Conservation (phyloP, 2,329 filamentous ascomycete genomes). For the Calonectria hawksworthii region DNA sequence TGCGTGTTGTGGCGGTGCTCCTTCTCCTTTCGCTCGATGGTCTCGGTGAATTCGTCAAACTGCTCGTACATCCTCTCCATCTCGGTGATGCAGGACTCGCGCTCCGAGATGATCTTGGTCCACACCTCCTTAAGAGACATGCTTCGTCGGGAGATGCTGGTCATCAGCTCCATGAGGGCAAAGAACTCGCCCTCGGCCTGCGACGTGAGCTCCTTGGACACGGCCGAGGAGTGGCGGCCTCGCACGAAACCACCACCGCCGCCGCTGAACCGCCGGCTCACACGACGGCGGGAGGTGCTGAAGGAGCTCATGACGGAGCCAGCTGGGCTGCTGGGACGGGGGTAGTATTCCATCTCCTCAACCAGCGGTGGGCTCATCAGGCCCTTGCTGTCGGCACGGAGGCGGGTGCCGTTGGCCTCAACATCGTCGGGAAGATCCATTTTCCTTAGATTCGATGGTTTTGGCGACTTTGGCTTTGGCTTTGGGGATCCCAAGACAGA, state of each 20-base stretch:
- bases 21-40: neutral
- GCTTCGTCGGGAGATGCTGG: neutral
- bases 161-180: slow-evolving; percentile 5
- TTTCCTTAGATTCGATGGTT: neutral
- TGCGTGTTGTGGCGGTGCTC: neutral
- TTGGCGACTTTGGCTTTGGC: neutral
- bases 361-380: neutral
- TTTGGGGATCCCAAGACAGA: neutral
- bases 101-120: neutral
- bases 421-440: neutral
- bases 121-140: neutral
- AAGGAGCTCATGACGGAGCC: slow-evolving; percentile 7
- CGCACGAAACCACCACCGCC: neutral
- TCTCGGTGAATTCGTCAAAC: slow-evolving; percentile 2
- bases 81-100: neutral
- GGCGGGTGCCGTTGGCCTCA: neutral
- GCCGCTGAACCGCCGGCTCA: neutral
- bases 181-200: neutral
- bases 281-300: neutral
- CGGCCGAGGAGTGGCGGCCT: neutral
- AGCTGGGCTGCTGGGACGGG: neutral
- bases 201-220: neutral
- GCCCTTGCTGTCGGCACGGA: neutral
- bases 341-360: neutral
- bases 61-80: slow-evolving; percentile 11